Base-by-base conservation (phyloP, 2,329 filamentous ascomycete species). In the Epichloe gansuensis region DNA sequence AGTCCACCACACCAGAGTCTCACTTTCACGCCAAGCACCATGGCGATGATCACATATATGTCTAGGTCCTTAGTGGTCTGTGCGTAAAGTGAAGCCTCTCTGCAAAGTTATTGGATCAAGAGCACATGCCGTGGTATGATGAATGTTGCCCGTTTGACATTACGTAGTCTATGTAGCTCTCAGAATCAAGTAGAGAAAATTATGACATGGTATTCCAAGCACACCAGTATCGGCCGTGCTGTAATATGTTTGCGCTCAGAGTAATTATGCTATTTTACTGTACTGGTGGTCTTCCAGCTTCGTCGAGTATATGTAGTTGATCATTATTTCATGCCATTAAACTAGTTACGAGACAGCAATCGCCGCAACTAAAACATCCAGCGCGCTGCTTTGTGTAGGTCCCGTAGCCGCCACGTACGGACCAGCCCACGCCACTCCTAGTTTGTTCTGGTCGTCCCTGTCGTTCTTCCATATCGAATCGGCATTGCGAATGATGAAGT, bases 301-400 rank as follows among this genome's bases (percentile, higher is more conserved):
- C 3, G 31, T 31, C 31, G 27, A 31, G 8, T 31, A 31, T 31
- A 31, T 31, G 31, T 31, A 31, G 9, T 39, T 13, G 36, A n/a
- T n/a, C 12, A 39, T 39, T n/a, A 13, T 6, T n/a, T 12, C 31
- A 15, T 15, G 25, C 34, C 27, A 23, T 36, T 8, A 27, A n/a
- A 8, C 11, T 35, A 52, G 57, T 57, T 66, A 39, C 21, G 62
- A 61, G 13, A 72, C 68, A 23, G 66, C 67, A 57, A 75, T 62
- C 6, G 81, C 82, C 31, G 80, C 84, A 54, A 88, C 78, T 34
- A 88, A 67, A 38, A 74, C 77, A 65, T 87, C 84, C 65, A 87
- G 66, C 0, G 80, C 84, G 17, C 78, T 80, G 60, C 76, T 79
- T 45, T 87, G 84, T 23, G 80, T 79, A 47, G 75, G 73, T 1